Evolutionary conservation across 2,329 filamentous ascomycete genomes (phyloP).

Genomic region (Fusarium sp.): DNA sequence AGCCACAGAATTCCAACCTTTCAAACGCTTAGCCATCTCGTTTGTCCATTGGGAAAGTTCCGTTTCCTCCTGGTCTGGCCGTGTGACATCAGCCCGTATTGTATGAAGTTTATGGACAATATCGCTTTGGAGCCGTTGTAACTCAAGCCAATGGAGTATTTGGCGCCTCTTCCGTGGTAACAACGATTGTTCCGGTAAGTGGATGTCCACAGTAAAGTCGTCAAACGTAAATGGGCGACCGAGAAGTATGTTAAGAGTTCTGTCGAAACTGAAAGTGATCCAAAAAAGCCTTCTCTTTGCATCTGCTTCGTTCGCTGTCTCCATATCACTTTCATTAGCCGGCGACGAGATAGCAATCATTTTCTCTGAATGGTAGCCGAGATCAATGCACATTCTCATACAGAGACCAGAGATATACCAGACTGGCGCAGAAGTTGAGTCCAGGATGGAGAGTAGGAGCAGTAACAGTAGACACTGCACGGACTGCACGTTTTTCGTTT

Average conservation of each 20-base stretch:
- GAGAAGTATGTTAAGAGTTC: slow-evolving; percentile 16
- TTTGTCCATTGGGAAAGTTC: not conserved
- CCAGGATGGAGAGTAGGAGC: slow-evolving; percentile 5
- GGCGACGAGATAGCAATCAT: slow-evolving; percentile 1
- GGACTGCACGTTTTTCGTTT: slow-evolving; percentile 18
- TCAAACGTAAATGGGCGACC: slow-evolving; percentile 21
- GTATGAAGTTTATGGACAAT: slow-evolving; percentile 13
- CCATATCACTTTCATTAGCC: accelerated
- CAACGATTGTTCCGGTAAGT: not conserved
- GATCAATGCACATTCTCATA: slow-evolving; percentile 27
- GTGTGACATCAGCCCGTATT: accelerated
- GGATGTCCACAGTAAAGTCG: not conserved
- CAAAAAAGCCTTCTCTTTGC: slow-evolving; percentile 19
- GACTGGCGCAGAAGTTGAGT: slow-evolving; percentile 11
- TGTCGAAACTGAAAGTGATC: slow-evolving; percentile 12
- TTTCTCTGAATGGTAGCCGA: slow-evolving; percentile 15
- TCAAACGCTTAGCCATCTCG: not conserved
- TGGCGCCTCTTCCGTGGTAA: not conserved
- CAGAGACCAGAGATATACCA: slow-evolving; percentile 27
- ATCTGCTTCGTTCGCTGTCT: not conserved
- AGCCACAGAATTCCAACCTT: slow-evolving; percentile 1
- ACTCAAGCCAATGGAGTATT: slow-evolving; percentile 20
- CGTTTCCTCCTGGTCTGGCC: accelerated
- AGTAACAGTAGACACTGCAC: slow-evolving; percentile 14
- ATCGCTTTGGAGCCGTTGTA: slow-evolving; percentile 11